phyloP scores from a whole-genome alignment of 2,329 filamentous ascomycete genomes.

The Emericellopsis cladophorae region DNA sequence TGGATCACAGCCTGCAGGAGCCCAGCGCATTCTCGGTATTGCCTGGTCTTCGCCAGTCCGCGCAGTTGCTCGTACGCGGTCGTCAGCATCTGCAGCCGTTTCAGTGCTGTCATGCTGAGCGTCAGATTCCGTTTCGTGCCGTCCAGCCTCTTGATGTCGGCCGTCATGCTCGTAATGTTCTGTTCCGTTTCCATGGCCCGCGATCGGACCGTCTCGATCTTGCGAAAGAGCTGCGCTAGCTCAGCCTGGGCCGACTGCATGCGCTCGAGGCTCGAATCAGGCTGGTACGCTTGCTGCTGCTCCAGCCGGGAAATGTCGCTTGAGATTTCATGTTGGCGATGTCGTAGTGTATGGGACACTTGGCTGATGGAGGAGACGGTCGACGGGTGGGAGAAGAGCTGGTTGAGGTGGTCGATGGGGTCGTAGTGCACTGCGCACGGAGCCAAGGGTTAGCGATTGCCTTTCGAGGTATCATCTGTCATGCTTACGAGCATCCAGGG shows the following conservation, averaged over 20 bases:
- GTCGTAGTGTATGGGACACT: conserved; percentile 61
- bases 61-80: conserved; percentile 96
- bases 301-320: conserved; percentile 61
- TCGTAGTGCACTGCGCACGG: conserved; percentile 58
- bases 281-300: conserved; percentile 70
- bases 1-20: conserved; percentile 90
- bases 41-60: conserved; percentile 68
- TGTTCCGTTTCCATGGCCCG: conserved; percentile 87
- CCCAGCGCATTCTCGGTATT: conserved; percentile 91
- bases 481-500: too few species aligned
- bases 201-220: conserved; percentile 85
- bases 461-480: too few species aligned
- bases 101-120: conserved; percentile 93
- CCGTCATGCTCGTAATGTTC: conserved; percentile 96
- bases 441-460: too few species aligned
- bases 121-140: conserved; percentile 95
- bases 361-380: conserved; percentile 64
- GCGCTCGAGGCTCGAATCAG: conserved; percentile 76
- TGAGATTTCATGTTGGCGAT: conserved; percentile 73
- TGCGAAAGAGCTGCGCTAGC: conserved; percentile 78
- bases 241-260: conserved; percentile 88
- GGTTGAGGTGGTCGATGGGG: conserved; percentile 83
- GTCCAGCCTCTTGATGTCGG: conserved; percentile 94
- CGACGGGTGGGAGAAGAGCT: conserved; percentile 82
- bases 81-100: conserved; percentile 94